phyloP scores from a whole-genome alignment of 768 basidiomycete species.

The Coprinellus micaceus region DNA sequence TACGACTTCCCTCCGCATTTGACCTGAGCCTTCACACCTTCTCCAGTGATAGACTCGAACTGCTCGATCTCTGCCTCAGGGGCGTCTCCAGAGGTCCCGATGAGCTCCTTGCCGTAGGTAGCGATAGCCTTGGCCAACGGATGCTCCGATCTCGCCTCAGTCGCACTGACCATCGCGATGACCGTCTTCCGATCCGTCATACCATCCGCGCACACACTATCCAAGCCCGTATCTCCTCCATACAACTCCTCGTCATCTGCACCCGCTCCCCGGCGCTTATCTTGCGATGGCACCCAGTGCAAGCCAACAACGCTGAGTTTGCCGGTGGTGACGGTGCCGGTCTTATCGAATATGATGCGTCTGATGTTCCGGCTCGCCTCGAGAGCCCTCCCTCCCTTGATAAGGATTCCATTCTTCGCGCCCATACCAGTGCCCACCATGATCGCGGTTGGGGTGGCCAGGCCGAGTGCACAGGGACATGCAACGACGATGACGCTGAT shows the following conservation, averaged over 20 bases:
- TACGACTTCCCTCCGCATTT: constrained; percentile 48
- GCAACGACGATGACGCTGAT: constrained; percentile 98
- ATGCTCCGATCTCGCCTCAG: constrained; percentile 92
- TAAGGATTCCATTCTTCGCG: constrained; percentile 93
- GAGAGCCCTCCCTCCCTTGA: constrained; percentile 94
- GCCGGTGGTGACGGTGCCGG: constrained; percentile 95
- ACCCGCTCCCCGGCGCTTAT: constrained; percentile 9
- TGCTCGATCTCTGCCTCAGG: constrained; percentile 57
- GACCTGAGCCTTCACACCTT: constrained; percentile 77
- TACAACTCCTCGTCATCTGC: constrained; percentile 35
- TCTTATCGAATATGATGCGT: constrained; percentile 91
- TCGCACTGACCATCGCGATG: constrained; percentile 77
- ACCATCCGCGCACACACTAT: constrained; percentile 58
- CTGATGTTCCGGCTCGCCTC: constrained; percentile 85
- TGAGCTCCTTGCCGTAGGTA: constrained; percentile 65
- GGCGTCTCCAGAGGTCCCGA: constrained; percentile 35
- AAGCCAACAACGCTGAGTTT: constrained; percentile 78
- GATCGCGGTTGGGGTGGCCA: constrained; percentile 96
- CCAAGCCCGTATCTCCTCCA: constrained; percentile 40
- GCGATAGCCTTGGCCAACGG: constrained; percentile 94
- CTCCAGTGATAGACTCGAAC: constrained; percentile 88
- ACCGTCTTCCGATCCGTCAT: constrained; percentile 55
- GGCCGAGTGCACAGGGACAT: constrained; percentile 94
- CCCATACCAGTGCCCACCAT: constrained; percentile 99
- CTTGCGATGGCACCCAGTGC: constrained; percentile 60